A percentile compares a stretch with the other conserved stretches of the same genome.
These are phyloP conservation scores for Gossypium sturtianum DNA, from an alignment of 345 rosid species.

Conservation along the genomic window DNA sequence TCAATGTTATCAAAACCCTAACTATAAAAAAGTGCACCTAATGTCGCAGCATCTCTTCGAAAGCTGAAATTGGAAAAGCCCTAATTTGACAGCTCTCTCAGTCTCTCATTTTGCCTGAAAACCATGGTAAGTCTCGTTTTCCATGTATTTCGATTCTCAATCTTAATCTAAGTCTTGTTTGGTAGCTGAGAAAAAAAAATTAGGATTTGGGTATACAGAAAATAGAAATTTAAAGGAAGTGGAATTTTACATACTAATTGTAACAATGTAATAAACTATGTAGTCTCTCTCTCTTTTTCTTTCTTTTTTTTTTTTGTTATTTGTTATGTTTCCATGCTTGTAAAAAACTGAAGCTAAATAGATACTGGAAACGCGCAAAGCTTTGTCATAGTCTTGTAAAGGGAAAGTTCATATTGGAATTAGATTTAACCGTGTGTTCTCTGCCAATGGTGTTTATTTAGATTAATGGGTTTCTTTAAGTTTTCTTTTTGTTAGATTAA, in stretches of 20 bases:
- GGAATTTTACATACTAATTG: background rate
- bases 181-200: background rate
- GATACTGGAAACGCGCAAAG: background rate
- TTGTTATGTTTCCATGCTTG: background rate
- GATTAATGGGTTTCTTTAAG: background rate
- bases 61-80: background rate
- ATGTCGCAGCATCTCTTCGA: background rate
- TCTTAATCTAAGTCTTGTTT: background rate
- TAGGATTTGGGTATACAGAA: background rate
- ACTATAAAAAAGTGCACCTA: background rate
- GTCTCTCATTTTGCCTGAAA: background rate
- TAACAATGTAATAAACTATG: background rate
- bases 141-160: background rate
- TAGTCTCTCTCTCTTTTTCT: background rate
- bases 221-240: background rate
- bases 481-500: background rate
- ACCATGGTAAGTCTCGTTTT: conserved; percentile 12
- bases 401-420: background rate
- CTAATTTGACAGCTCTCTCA: background rate
- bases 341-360: background rate
- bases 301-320: background rate
- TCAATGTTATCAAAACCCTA: background rate
- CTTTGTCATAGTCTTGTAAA: background rate
- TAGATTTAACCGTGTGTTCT: background rate
- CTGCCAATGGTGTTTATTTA: background rate